Evolutionary conservation across 371 early-diverging fungal genomes (phyloP).

Genomic region (Rhizomucor pusillus): DNA sequence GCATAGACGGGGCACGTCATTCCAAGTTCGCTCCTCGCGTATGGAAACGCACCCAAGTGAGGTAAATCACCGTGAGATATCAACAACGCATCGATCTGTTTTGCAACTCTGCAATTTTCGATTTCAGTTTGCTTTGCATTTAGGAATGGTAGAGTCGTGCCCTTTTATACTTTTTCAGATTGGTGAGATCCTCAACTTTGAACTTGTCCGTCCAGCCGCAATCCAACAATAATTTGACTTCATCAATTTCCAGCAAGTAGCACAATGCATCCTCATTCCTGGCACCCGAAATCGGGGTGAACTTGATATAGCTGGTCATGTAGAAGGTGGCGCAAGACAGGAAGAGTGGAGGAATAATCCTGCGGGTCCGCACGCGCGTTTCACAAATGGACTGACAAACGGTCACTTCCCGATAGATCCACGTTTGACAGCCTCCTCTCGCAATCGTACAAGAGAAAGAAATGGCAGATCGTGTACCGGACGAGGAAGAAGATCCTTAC

Average conservation of each 20-base stretch:
- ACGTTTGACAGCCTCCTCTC: no score
- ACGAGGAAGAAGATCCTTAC: constrained; percentile 65
- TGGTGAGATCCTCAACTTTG: constrained; percentile 63
- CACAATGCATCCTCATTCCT: constrained; percentile 83
- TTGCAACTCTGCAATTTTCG: constrained; percentile 63
- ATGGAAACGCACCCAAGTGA: constrained; percentile 90
- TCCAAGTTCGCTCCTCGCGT: constrained; percentile 77
- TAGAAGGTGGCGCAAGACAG: no score
- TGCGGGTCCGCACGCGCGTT: no score
- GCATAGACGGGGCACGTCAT: constrained; percentile 90
- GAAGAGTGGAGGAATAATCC: no score
- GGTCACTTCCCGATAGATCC: no score
- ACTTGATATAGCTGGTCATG: constrained; percentile 73
- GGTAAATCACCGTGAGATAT: constrained; percentile 87
- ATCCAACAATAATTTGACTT: constrained; percentile 87
- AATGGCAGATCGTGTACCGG: constrained; percentile 12
- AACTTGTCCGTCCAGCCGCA: constrained; percentile 88
- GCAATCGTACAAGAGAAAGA: no score
- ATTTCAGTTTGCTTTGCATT: neutral
- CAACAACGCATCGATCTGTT: constrained; percentile 91
- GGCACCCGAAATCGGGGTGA: constrained; percentile 85
- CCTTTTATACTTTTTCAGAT: constrained; percentile 59
- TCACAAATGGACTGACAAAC: no score
- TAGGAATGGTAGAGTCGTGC: neutral
- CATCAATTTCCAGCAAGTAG: constrained; percentile 90